Percentiles rank a stretch among this genome's conserved stretches.
Conservation (phyloP, 495 filamentous ascomycete species). For the Aspergillus sparsus region DNA sequence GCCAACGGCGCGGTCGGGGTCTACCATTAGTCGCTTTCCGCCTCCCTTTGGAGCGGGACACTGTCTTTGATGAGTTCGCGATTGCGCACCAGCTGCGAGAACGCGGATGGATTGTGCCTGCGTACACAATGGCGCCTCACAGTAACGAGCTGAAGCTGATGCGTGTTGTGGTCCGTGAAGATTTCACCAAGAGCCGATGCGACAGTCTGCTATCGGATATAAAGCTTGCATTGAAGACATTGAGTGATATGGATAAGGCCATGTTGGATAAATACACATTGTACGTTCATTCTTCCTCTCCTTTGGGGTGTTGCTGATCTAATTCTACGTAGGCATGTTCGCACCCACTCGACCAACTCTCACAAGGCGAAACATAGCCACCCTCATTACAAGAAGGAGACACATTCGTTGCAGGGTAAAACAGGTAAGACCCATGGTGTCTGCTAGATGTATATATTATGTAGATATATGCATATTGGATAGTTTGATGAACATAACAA, state of each 20-base stretch:
- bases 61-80: slow-evolving; percentile 79
- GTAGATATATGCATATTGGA: slow-evolving; percentile 9
- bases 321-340: slow-evolving; percentile 47
- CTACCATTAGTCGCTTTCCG: slow-evolving; percentile 87
- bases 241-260: slow-evolving; percentile 72
- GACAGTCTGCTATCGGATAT: slow-evolving; percentile 74
- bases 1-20: slow-evolving; percentile 69
- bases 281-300: slow-evolving; percentile 36
- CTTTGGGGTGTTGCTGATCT: not conserved
- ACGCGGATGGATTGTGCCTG: slow-evolving; percentile 87
- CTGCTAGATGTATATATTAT: slow-evolving; percentile 40
- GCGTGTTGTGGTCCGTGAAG: slow-evolving; percentile 86
- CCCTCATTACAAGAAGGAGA: slow-evolving; percentile 69
- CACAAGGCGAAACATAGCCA: slow-evolving; percentile 62
- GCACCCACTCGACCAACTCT: slow-evolving; percentile 54
- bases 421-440: slow-evolving; percentile 83
- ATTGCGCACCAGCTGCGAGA: slow-evolving; percentile 82
- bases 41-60: slow-evolving; percentile 56
- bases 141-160: slow-evolving; percentile 79
- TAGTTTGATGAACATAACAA: not conserved
- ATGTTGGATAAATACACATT: slow-evolving; percentile 64
- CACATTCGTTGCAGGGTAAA: slow-evolving; percentile 84
- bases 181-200: slow-evolving; percentile 77
- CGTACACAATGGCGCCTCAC: slow-evolving; percentile 92
- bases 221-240: slow-evolving; percentile 64